phyloP scores from a whole-genome alignment of 2,329 filamentous ascomycete species.

The Colletotrichum agaves region DNA sequence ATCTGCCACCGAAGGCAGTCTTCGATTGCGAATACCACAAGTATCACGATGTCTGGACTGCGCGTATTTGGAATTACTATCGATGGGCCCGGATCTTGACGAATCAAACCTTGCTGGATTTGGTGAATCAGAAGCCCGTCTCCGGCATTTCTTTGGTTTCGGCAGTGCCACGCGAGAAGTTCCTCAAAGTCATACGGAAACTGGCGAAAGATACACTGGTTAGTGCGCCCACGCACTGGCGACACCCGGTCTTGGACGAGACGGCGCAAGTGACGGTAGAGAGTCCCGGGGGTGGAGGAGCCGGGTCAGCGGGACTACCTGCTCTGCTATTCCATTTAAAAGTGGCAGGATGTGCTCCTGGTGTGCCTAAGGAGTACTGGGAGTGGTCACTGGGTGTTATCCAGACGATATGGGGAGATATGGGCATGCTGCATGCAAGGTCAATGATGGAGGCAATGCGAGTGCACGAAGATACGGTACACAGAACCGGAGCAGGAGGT shows the following conservation, averaged over 20 bases:
- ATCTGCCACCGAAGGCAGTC: constrained; percentile 53
- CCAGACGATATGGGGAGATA: constrained; percentile 60
- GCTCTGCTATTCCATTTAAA: constrained; percentile 61
- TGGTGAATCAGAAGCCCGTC: constrained; percentile 50
- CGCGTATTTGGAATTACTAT: constrained; percentile 68
- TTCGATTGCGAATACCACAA: constrained; percentile 65
- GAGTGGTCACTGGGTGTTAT: constrained; percentile 57
- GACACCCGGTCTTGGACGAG: constrained; percentile 57
- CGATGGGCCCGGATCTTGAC: constrained; percentile 67
- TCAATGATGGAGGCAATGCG: constrained; percentile 56
- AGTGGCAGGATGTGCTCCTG: constrained; percentile 58
- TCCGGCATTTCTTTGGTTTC: constrained; percentile 49
- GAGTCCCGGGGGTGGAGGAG: constrained; percentile 52
- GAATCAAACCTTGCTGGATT: constrained; percentile 60
- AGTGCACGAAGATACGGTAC: constrained; percentile 39
- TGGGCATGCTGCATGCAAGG: constrained; percentile 63
- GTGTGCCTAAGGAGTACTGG: constrained; percentile 54
- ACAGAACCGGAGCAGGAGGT: constrained; percentile 29
- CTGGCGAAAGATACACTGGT: constrained; percentile 57
- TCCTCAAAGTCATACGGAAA: constrained; percentile 48
- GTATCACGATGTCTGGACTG: constrained; percentile 64
- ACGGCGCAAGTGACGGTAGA: constrained; percentile 49
- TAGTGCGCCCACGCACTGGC: constrained; percentile 62
- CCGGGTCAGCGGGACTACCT: constrained; percentile 60
- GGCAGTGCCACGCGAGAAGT: constrained; percentile 44